phyloP scores from a whole-genome alignment of 2,329 filamentous ascomycete genomes.

The Pseudogymnoascus sp. region DNA sequence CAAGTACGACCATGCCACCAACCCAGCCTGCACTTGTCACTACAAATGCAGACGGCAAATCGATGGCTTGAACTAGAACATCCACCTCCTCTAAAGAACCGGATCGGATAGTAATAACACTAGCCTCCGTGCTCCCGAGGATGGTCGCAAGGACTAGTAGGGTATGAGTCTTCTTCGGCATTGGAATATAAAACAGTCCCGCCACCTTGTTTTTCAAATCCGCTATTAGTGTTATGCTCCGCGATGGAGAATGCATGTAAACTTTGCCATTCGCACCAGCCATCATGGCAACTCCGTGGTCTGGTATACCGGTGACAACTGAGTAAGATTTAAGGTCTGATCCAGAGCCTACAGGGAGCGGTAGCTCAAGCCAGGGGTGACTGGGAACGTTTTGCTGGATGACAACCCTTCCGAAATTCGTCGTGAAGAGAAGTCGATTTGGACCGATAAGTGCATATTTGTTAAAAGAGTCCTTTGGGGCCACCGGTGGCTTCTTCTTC shows the following conservation, averaged over 20 bases:
- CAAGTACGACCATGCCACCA: conserved; percentile 38
- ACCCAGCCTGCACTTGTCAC: conserved; percentile 42
- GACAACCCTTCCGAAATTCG: conserved; percentile 53
- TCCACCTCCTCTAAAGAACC: conserved; percentile 12
- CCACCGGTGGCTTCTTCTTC: conserved; percentile 28
- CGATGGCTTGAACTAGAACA: conserved; percentile 15
- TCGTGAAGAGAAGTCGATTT: conserved; percentile 47
- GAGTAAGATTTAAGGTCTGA: conserved; percentile 41
- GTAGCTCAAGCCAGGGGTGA: conserved; percentile 26
- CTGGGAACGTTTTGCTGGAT: conserved; percentile 30
- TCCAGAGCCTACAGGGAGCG: conserved; percentile 22
- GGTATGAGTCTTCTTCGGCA: neutral
- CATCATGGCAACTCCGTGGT: conserved; percentile 35
- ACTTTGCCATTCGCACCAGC: conserved; percentile 37
- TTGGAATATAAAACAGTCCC: conserved; percentile 26
- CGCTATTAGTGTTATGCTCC: conserved; percentile 14
- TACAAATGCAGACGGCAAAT: conserved; percentile 37
- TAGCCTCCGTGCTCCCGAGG: conserved; percentile 31
- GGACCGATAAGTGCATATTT: conserved; percentile 54
- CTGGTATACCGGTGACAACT: conserved; percentile 33
- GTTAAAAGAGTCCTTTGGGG: conserved; percentile 42
- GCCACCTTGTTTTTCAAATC: conserved; percentile 15
- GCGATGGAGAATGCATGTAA: conserved; percentile 18
- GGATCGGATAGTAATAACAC: conserved; percentile 23
- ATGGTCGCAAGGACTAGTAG: conserved; percentile 24